phyloP scores from a whole-genome alignment of 257 asterid genomes.

The Ophiorrhiza pumila region DNA sequence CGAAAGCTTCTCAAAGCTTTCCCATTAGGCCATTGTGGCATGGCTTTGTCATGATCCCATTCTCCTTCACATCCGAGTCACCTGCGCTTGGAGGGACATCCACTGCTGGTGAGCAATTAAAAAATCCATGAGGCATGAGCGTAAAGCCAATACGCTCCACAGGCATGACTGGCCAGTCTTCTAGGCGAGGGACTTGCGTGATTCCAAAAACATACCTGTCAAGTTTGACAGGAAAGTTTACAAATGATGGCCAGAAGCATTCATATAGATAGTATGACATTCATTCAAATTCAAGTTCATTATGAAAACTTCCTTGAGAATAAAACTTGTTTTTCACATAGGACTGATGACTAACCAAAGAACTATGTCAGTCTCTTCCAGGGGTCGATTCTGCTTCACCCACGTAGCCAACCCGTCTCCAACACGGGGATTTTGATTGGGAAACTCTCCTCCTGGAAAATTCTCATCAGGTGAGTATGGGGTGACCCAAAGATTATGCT shows the following conservation, averaged over 20 bases:
- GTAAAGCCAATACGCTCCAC: conserved; percentile 43
- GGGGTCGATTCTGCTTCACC: conserved; percentile 36
- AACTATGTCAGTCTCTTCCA: conserved; percentile 41
- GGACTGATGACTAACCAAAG: conserved; percentile 30
- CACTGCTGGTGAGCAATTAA: conserved; percentile 58
- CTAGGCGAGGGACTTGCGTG: conserved; percentile 37
- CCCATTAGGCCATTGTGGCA: conserved; percentile 32
- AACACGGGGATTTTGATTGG: conserved; percentile 42
- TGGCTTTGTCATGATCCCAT: conserved; percentile 28
- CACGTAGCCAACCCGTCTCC: conserved; percentile 45
- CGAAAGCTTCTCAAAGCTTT: conserved; percentile 32
- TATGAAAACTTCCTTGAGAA: too few relatives aligned
- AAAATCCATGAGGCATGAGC: conserved; percentile 54
- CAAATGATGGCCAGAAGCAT: not conserved
- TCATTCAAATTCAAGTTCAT: too few relatives aligned
- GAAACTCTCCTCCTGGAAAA: conserved; percentile 46
- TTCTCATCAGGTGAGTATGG: conserved; percentile 34
- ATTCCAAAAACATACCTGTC: conserved; percentile 39
- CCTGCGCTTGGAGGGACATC: conserved; percentile 46
- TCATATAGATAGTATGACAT: not conserved
- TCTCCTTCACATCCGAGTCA: conserved; percentile 42
- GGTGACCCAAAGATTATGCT: conserved; percentile 69
- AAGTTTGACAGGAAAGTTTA: not conserved
- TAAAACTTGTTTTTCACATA: too few relatives aligned
- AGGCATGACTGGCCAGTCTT: conserved; percentile 51